Conservation (phyloP, 306 rosid genomes). For the Purshia tridentata region DNA sequence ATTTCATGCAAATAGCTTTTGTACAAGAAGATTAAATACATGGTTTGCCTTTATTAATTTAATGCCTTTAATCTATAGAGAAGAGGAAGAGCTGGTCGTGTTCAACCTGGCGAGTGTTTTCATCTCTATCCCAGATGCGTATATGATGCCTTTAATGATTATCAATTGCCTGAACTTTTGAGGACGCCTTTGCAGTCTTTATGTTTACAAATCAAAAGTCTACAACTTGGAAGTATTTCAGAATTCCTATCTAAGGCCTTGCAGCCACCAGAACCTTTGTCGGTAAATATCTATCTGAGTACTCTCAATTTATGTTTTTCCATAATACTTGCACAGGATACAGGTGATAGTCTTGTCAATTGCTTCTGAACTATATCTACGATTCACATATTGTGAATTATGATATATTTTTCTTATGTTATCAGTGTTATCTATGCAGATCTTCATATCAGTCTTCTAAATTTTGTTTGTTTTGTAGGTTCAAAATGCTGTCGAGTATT, state of each 20-base stretch:
- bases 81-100: conserved; percentile 99
- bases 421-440: background rate
- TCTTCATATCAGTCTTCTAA: background rate
- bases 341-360: background rate
- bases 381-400: background rate
- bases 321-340: background rate
- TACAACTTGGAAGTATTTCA: conserved; percentile 90
- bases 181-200: conserved; percentile 97
- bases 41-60: background rate
- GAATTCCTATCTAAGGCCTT: conserved; percentile 87
- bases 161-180: conserved; percentile 90
- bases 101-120: conserved; percentile 90
- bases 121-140: conserved; percentile 94
- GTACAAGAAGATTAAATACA: background rate
- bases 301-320: conserved; percentile 6
- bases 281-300: conserved; percentile 45
- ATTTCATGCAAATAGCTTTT: background rate
- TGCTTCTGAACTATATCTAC: background rate
- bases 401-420: background rate
- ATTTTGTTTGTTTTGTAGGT: conserved; percentile 46
- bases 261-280: conserved; percentile 86
- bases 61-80: conserved; percentile 51
- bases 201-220: conserved; percentile 91
- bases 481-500: conserved; percentile 90
- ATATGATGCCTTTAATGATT: conserved; percentile 78